phyloP scores from a whole-genome alignment of 371 early-diverging fungal species.

The Enterospora canceri region DNA sequence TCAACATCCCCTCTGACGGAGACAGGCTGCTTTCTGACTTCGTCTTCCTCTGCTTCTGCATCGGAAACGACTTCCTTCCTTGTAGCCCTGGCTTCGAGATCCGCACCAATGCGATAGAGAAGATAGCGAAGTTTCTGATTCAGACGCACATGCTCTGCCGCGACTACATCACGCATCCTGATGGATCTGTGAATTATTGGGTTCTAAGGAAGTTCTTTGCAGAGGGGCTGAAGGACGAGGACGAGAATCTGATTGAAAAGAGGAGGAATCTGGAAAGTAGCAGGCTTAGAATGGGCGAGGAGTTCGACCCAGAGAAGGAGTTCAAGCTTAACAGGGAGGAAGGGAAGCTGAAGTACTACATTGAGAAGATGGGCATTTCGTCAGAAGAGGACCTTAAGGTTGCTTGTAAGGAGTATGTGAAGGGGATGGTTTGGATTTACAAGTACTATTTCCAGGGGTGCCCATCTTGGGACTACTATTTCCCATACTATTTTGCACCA shows the following conservation, averaged over 20 bases:
- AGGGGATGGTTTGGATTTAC: slow-evolving; percentile 92
- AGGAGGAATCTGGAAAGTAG: background rate
- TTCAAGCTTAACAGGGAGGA: slow-evolving; percentile 21
- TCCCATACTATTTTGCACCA: slow-evolving; percentile 91
- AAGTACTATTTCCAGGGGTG: slow-evolving; percentile 86
- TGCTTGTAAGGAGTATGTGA: slow-evolving; percentile 70
- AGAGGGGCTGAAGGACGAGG: slow-evolving; percentile 33
- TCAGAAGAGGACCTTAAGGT: slow-evolving; percentile 33
- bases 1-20: slow-evolving; percentile 13
- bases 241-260: slow-evolving; percentile 3
- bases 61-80: slow-evolving; percentile 98
- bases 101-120: slow-evolving; percentile 81
- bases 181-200: slow-evolving; percentile 36
- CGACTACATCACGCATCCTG: slow-evolving; percentile 39
- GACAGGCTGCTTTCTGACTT: slow-evolving; percentile 91
- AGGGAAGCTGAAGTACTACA: slow-evolving; percentile 50
- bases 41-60: slow-evolving; percentile 93
- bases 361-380: slow-evolving; percentile 38
- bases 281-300: slow-evolving; percentile 8
- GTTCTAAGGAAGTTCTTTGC: slow-evolving; percentile 37
- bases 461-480: slow-evolving; percentile 92
- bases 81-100: slow-evolving; percentile 90
- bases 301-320: slow-evolving; percentile 26
- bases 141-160: slow-evolving; percentile 20
- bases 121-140: slow-evolving; percentile 26